phyloP scores from a whole-genome alignment of 495 filamentous ascomycete genomes.

The Xanthoparmelia taractica region DNA sequence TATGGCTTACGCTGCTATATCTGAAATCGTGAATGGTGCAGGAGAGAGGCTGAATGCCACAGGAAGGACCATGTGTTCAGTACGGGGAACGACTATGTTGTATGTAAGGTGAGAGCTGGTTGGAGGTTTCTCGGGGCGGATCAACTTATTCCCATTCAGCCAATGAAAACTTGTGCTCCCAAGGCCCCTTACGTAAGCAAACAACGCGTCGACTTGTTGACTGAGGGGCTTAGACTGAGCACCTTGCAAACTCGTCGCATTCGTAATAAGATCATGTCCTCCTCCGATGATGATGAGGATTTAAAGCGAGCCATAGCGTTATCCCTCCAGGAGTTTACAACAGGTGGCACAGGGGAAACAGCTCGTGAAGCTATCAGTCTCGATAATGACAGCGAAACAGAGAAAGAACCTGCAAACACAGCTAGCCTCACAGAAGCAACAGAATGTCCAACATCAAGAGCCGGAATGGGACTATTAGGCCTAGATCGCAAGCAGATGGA shows the following conservation, averaged over 20 bases:
- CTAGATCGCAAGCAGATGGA: conserved; percentile 81
- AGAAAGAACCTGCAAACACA: background rate
- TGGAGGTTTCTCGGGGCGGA: background rate
- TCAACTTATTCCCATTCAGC: background rate
- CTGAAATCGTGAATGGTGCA: too few relatives aligned
- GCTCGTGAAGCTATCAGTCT: conserved; percentile 25
- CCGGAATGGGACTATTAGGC: conserved; percentile 36
- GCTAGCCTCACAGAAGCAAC: background rate
- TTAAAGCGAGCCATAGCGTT: conserved; percentile 46
- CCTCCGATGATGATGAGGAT: conserved; percentile 37
- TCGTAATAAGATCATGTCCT: conserved; percentile 3
- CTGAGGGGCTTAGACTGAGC: background rate
- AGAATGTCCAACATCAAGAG: background rate
- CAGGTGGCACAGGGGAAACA: background rate
- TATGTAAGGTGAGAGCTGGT: too few relatives aligned
- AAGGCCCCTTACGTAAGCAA: background rate
- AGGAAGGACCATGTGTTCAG: too few relatives aligned
- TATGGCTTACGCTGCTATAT: too few relatives aligned
- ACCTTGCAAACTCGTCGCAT: background rate
- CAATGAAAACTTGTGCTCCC: background rate
- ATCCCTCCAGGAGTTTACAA: conserved; percentile 36
- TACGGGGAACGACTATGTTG: too few relatives aligned
- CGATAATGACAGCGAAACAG: conserved; percentile 27
- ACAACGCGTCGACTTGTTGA: background rate
- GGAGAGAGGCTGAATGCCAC: too few relatives aligned